Evolutionary conservation across 768 basidiomycete genomes (phyloP), one percentile per base, ranked within the genome.

Genomic region (Termitomyces sp.): DNA sequence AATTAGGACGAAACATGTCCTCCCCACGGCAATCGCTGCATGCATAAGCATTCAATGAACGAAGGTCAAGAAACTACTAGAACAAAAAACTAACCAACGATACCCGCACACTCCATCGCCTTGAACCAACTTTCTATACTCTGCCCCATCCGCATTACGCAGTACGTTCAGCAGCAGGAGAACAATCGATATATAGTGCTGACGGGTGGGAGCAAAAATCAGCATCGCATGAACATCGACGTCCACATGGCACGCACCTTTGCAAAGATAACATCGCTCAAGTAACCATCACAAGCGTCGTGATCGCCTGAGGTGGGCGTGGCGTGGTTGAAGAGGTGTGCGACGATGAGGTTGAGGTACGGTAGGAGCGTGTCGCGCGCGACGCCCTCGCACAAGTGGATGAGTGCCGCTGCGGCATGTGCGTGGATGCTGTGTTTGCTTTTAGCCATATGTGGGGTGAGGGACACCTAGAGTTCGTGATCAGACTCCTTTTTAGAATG

Each of bases 351-450:
- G 53, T 92, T 92, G n/a, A 95, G 82, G 68, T 90, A 92, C 0
- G 89, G 88, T 0, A 87, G 63, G 10, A 92, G 79, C 0, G 83
- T 86, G 24, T 88, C 82, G 16, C 84, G 79, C 62, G 84, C 87
- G 36, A 91, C 90, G 36, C 91, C 90, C 68, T 94, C 88, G 69
- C 92, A 94, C 73, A 94, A 94, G 68, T 94, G 94, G 69, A 94
- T 92, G 26, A 94, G 76, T 0, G 92, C 92, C 0, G 92, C 88
- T 0, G 92, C 90, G 1, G 93, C 90, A 64, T 95, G 92, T 0
- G 91, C 79, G 60, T 93, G 92, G 0, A 94, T 90, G 26, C 92
- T 93, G 59, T 0, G 1, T 0, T 67, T 91, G n/a, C n/a, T n/a
- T n/a, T n/a, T n/a, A n/a, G n/a, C n/a, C n/a, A n/a, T n/a, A n/a